Conservation (phyloP, 2,329 filamentous ascomycete species). For the Fusarium sublunatum region DNA sequence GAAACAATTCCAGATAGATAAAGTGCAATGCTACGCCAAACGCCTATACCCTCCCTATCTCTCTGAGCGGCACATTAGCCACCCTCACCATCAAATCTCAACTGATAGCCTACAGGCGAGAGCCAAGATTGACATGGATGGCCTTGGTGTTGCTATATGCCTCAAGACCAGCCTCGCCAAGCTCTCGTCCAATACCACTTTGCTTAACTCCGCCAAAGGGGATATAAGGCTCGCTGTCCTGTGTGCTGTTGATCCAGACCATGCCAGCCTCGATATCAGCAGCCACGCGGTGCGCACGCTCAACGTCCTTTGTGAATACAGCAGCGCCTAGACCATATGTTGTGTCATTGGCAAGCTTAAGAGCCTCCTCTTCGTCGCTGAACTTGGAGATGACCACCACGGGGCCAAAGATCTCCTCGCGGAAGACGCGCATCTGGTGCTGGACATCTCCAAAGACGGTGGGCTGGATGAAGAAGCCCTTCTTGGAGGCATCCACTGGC, state of each 20-base stretch:
- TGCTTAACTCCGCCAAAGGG: constrained; percentile 47
- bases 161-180: constrained; percentile 44
- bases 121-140: constrained; percentile 44
- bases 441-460: constrained; percentile 81
- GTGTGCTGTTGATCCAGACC: constrained; percentile 61
- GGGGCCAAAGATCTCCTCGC: constrained; percentile 91
- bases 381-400: constrained; percentile 86
- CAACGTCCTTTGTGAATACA: constrained; percentile 82
- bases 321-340: constrained; percentile 83
- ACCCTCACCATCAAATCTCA: neutral
- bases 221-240: constrained; percentile 44
- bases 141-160: constrained; percentile 45
- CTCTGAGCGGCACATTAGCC: neutral
- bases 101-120: constrained; percentile 35
- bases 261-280: constrained; percentile 77
- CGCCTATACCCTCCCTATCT: constrained; percentile 17
- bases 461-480: constrained; percentile 88
- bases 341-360: constrained; percentile 77
- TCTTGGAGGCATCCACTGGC: constrained; percentile 64
- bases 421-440: constrained; percentile 81
- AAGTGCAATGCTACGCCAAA: constrained; percentile 27
- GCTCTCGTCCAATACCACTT: constrained; percentile 45
- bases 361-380: constrained; percentile 79
- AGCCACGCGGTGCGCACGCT: constrained; percentile 81
- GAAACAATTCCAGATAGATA: constrained; percentile 12